phyloP scores from a whole-genome alignment of 768 basidiomycete genomes.

The Neoboletus brunneissimus region DNA sequence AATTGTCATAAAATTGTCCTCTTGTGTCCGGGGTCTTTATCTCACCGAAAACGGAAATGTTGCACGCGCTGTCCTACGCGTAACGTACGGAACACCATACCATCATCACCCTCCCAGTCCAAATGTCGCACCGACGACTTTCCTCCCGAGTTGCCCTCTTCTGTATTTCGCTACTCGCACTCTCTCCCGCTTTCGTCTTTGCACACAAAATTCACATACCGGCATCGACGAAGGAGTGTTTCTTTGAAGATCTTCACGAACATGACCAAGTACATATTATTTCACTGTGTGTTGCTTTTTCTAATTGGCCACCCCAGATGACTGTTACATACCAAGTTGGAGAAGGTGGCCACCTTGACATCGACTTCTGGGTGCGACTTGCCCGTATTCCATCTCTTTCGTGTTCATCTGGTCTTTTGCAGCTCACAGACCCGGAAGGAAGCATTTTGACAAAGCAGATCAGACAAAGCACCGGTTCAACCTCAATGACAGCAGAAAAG shows the following conservation, averaged over 20 bases:
- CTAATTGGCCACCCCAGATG: constrained; percentile 59
- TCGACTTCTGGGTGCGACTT: constrained; percentile 86
- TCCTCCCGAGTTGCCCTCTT: constrained; percentile 39
- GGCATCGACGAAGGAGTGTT: constrained; percentile 87
- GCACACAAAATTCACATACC: constrained; percentile 73
- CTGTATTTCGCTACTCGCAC: constrained; percentile 39
- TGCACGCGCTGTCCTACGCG: not conserved
- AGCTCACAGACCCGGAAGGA: constrained; percentile 81
- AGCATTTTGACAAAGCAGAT: constrained; percentile 72
- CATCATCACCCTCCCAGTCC: not conserved
- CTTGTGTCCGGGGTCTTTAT: constrained; percentile 29
- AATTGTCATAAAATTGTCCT: constrained; percentile 4
- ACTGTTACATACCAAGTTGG: constrained; percentile 99
- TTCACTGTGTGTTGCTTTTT: not conserved
- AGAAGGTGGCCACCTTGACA: constrained; percentile 93
- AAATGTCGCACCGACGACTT: constrained; percentile 37
- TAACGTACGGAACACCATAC: not conserved
- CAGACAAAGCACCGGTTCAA: constrained; percentile 84
- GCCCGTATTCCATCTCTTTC: not conserved
- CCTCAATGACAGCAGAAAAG: constrained; percentile 80
- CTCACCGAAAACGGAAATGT: constrained; percentile 11
- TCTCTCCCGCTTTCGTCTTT: constrained; percentile 37
- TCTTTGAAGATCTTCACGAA: constrained; percentile 90
- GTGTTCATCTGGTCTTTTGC: constrained; percentile 12
- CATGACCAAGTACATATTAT: constrained; percentile 71